A percentile compares a stretch with the other conserved stretches of the same genome.
Evolutionary conservation across 495 filamentous ascomycete species (phyloP).

Genomic region (Aspergillus ostianus): DNA sequence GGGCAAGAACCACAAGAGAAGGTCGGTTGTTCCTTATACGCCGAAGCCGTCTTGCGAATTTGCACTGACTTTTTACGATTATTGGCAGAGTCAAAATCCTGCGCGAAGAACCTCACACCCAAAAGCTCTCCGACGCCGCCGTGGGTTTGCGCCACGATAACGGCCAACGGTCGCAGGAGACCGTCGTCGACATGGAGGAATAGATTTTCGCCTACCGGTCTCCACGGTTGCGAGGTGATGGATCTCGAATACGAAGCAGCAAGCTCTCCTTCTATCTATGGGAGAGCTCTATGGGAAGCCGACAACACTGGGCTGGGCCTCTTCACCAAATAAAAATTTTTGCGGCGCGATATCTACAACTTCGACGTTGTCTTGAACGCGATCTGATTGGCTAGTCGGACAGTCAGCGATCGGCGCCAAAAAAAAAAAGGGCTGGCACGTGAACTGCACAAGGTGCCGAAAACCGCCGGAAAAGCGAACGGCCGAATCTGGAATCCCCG

Average conservation of each 20-base stretch:
- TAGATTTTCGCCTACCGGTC: conserved; percentile 15
- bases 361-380: conserved; percentile 12
- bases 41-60: background rate
- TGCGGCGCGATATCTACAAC: conserved; percentile 10
- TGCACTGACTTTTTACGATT: conserved; percentile 5
- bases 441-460: conserved; percentile 36
- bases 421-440: conserved; percentile 13
- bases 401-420: conserved; percentile 20
- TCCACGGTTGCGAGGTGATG: background rate
- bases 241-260: conserved; percentile 6
- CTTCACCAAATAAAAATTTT: conserved; percentile 10
- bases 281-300: background rate
- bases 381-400: conserved; percentile 20
- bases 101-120: conserved; percentile 77
- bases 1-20: conserved; percentile 90
- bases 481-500: conserved; percentile 9
- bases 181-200: conserved; percentile 36
- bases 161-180: conserved; percentile 39
- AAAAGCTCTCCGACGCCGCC: conserved; percentile 81
- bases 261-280: background rate
- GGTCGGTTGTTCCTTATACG: conserved; percentile 50
- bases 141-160: conserved; percentile 69
- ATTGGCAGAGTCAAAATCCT: conserved; percentile 65
- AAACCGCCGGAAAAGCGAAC: conserved; percentile 26
- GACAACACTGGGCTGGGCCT: background rate